phyloP scores from a whole-genome alignment of 805 yeast species.

The Candida multigemmis region DNA sequence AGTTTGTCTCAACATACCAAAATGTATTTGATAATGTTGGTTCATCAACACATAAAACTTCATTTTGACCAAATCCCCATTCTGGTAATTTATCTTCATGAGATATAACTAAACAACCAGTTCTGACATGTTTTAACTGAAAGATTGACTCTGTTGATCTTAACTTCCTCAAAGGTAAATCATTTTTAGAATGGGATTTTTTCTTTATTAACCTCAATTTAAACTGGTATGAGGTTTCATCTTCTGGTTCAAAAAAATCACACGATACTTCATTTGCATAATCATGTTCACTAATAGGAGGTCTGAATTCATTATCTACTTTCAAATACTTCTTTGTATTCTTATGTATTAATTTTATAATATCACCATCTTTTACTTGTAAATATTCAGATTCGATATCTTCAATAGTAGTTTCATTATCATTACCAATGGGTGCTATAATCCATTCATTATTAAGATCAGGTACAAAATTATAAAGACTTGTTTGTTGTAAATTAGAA shows the following conservation, averaged over 20 bases:
- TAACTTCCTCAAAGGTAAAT: conserved; percentile 25
- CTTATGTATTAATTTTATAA: conserved; percentile 62
- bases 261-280: conserved; percentile 79
- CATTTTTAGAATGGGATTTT: conserved; percentile 23
- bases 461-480: conserved; percentile 53
- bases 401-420: conserved; percentile 24
- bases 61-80: conserved; percentile 82
- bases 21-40: conserved; percentile 61
- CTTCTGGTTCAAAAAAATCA: conserved; percentile 56
- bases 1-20: conserved; percentile 67
- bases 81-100: conserved; percentile 69
- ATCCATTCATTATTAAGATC: conserved; percentile 68
- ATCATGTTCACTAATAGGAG: conserved; percentile 87
- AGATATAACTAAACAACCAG: conserved; percentile 65
- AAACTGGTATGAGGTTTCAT: conserved; percentile 66
- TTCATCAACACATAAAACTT: conserved; percentile 74
- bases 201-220: conserved; percentile 39
- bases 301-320: conserved; percentile 57
- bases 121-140: conserved; percentile 56
- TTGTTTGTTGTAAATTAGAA: conserved; percentile 69
- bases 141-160: conserved; percentile 61
- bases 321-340: conserved; percentile 59
- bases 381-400: conserved; percentile 25
- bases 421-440: conserved; percentile 33
- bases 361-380: conserved; percentile 43